These are phyloP conservation scores for Pseudogymnoascus sp. DNA, from an alignment of 2,329 filamentous ascomycete species.

Conservation along the genomic window DNA sequence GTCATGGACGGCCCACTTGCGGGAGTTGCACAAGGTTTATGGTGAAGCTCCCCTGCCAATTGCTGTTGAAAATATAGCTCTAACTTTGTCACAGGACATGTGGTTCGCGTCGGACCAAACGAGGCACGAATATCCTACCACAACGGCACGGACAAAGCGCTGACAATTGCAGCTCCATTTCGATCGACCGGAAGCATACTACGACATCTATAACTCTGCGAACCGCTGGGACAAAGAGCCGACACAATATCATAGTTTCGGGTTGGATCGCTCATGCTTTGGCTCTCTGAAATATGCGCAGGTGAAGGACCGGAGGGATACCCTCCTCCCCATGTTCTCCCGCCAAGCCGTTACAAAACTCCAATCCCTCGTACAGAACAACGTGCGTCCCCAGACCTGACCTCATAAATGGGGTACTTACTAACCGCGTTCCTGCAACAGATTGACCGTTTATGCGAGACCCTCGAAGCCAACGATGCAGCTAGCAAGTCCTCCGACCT, in stretches of 20 bases:
- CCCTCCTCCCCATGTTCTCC: conserved; percentile 33
- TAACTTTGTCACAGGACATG: conserved; percentile 16
- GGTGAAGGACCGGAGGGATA: conserved; percentile 31
- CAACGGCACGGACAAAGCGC: background rate
- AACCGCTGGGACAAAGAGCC: conserved; percentile 34
- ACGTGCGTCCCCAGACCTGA: conserved; percentile 16
- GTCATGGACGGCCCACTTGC: background rate
- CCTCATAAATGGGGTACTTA: background rate
- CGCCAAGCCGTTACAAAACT: conserved; percentile 26
- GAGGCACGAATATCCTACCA: conserved; percentile 13
- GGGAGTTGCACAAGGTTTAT: background rate
- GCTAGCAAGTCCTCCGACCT: conserved; percentile 18
- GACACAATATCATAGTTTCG: conserved; percentile 30
- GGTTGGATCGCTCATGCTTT: conserved; percentile 32
- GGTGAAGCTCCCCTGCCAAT: background rate
- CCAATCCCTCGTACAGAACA: conserved; percentile 27
- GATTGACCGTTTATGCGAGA: conserved; percentile 23
- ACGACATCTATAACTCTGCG: conserved; percentile 33
- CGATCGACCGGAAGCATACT: conserved; percentile 30
- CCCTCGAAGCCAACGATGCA: conserved; percentile 20
- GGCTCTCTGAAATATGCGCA: conserved; percentile 30
- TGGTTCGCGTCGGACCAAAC: conserved; percentile 24
- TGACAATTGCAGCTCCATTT: conserved; percentile 30
- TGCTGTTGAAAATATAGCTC: background rate
- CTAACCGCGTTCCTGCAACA: background rate